Percentiles rank a stretch among this genome's conserved stretches.
Conservation (phyloP, 2,329 filamentous ascomycete species). For the Trematosphaeria pertusa region DNA sequence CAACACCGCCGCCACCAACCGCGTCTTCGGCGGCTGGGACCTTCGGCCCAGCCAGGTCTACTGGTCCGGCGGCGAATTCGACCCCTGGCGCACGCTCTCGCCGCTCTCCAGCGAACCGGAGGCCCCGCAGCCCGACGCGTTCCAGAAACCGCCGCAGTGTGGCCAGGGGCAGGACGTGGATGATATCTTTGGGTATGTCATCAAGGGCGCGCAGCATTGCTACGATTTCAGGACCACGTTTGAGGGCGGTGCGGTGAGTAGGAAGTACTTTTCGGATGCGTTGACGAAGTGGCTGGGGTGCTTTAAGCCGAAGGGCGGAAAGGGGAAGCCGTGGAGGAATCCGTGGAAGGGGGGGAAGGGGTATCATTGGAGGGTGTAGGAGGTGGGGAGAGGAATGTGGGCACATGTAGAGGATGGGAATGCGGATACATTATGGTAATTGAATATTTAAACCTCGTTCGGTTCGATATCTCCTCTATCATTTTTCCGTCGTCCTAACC, state of each 20-base stretch:
- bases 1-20: slow-evolving; percentile 49
- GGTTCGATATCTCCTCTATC: too few species aligned
- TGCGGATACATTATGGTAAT: too few species aligned
- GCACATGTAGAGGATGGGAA: too few species aligned
- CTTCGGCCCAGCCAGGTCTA: slow-evolving; percentile 61
- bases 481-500: too few species aligned
- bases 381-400: background rate
- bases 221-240: slow-evolving; percentile 54
- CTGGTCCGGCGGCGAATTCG: slow-evolving; percentile 59
- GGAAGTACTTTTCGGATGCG: slow-evolving; percentile 50
- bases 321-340: slow-evolving; percentile 10
- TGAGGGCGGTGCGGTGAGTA: slow-evolving; percentile 40
- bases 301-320: slow-evolving; percentile 34
- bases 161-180: slow-evolving; percentile 43
- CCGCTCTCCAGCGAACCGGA: slow-evolving; percentile 50
- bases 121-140: slow-evolving; percentile 48
- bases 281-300: slow-evolving; percentile 57
- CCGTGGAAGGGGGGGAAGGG: background rate
- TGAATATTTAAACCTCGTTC: too few species aligned
- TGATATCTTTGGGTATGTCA: slow-evolving; percentile 57
- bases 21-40: slow-evolving; percentile 57
- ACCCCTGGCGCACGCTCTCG: slow-evolving; percentile 60
- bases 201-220: slow-evolving; percentile 56
- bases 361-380: background rate
- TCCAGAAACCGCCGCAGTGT: slow-evolving; percentile 54